Evolutionary conservation across 192 early-diverging fungal genomes (phyloP), one percentile per base, ranked within the genome.

Genomic region (Dimargaris cristalligena): DNA sequence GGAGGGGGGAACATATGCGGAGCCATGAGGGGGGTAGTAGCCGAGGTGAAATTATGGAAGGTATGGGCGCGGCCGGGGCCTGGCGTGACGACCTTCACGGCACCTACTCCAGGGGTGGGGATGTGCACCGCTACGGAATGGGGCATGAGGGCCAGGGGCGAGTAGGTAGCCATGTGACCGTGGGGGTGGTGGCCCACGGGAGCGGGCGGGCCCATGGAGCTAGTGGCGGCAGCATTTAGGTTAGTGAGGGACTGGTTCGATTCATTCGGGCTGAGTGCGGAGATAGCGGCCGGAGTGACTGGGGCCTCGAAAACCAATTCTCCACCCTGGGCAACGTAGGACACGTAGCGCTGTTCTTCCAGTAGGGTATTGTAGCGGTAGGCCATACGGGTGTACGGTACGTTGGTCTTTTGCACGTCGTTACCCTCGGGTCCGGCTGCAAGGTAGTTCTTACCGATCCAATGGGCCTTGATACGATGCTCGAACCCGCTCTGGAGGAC

Each of bases 401-500:
- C 90, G 60, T 97, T 97, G 38, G 91, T 92, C 70, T 87, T 92
- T 46, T 84, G 79, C 61, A 94, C 89, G 58, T 87, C 88, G 50
- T 92, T 90, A 18, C 81, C 82, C 25, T 72, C 78, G 29, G 83
- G 80, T 1, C 91, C 89, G 6, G 89, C 82, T 44, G 81, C 63
- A 57, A 79, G 62, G 73, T 85, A 94, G 16, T 74, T 63, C 14
- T 81, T 71, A 20, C 94, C 94, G 8, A 97, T 70, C 90, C 91
- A 97, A 57, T 87, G 87, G 31, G 82, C 79, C 77, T 94, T 97
- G 63, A 92, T 72, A 55, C 79, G 71, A 46, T 80, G 76, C 63
- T 97, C 93, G 74, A 84, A 97, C 3, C 93, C 93, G 71, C 84
- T 86, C 64, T 94, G 91, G 10, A 87, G 65, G 2, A 88, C 85